These are phyloP conservation scores for Cladosporium sp. DNA, from an alignment of 2,329 filamentous ascomycete species.

Conservation along the genomic window DNA sequence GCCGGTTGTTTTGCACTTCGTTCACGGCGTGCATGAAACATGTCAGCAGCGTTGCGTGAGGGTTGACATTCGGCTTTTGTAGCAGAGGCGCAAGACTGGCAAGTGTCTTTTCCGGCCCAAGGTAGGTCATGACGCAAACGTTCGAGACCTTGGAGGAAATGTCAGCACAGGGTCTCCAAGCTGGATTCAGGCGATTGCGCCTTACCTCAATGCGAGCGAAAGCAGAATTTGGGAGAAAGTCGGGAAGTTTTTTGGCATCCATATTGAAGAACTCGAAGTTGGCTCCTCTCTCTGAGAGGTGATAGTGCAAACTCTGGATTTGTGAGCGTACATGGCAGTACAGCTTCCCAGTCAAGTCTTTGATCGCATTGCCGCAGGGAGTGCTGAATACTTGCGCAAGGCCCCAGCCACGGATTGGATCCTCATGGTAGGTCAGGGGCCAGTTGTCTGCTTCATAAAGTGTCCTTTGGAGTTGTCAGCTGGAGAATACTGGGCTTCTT, in stretches of 20 bases:
- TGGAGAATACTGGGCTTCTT: too few relatives aligned
- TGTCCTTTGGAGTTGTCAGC: not conserved
- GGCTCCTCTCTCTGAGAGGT: not conserved
- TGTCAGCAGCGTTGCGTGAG: conserved; percentile 43
- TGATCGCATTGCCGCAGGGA: not conserved
- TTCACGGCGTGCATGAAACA: conserved; percentile 44
- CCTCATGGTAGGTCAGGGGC: not conserved
- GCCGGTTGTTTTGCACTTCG: not conserved
- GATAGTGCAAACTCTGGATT: not conserved
- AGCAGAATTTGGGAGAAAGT: conserved; percentile 12
- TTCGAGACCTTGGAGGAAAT: conserved; percentile 42
- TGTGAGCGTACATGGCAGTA: not conserved
- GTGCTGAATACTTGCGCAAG: not conserved
- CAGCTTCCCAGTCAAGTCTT: not conserved
- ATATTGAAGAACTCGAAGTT: not conserved
- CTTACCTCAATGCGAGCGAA: conserved; percentile 45
- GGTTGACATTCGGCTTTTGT: conserved; percentile 35
- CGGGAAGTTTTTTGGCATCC: not conserved
- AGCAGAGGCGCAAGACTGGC: conserved; percentile 38
- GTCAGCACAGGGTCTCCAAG: not conserved
- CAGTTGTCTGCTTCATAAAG: not conserved
- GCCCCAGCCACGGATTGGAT: not conserved
- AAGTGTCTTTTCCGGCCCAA: conserved; percentile 35
- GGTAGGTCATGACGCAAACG: conserved; percentile 40
- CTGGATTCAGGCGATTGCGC: too few relatives aligned